Conservation (phyloP, 352 stramenopile species). For the Hyaloperonospora brassicae region DNA sequence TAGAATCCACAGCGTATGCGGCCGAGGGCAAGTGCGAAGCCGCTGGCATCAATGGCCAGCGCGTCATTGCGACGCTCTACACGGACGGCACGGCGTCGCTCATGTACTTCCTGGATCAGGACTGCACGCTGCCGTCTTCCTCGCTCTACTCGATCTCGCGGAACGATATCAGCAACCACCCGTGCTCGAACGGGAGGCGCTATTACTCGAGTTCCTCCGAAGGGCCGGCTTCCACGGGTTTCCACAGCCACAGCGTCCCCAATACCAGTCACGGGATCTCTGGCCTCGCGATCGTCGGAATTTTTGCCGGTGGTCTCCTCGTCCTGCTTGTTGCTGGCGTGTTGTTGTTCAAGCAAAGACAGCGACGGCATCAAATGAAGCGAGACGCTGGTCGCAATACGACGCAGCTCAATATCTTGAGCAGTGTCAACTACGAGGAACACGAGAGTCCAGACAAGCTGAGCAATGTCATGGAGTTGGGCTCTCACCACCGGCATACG, state of each 20-base stretch:
- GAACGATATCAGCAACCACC: conserved; percentile 13
- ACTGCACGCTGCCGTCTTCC: conserved; percentile 5
- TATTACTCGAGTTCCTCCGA: conserved; percentile 21
- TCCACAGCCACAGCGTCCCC: conserved; percentile 9
- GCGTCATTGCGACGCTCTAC: conserved; percentile 16
- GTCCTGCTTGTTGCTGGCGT: conserved; percentile 12
- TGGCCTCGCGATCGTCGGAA: conserved; percentile 13
- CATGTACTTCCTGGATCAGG: conserved; percentile 21
- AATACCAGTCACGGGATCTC: conserved; percentile 10
- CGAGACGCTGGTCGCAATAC: not conserved
- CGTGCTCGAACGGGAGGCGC: conserved; percentile 8
- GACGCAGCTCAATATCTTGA: conserved; percentile 6
- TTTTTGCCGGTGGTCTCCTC: conserved; percentile 18
- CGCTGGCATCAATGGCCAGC: conserved; percentile 12
- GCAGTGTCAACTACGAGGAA: conserved; percentile 15
- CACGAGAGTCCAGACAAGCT: conserved; percentile 17
- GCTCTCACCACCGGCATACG: conserved; percentile 9
- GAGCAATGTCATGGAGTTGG: conserved; percentile 6
- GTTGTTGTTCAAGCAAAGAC: conserved; percentile 9
- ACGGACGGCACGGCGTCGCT: conserved; percentile 23
- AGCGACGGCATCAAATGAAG: not conserved
- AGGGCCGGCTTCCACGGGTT: conserved; percentile 7
- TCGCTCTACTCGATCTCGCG: conserved; percentile 6
- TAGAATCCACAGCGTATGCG: conserved; percentile 11
- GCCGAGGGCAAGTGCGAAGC: conserved; percentile 20